Conservation (phyloP, 257 asterid species). For the Fraxinus americana region DNA sequence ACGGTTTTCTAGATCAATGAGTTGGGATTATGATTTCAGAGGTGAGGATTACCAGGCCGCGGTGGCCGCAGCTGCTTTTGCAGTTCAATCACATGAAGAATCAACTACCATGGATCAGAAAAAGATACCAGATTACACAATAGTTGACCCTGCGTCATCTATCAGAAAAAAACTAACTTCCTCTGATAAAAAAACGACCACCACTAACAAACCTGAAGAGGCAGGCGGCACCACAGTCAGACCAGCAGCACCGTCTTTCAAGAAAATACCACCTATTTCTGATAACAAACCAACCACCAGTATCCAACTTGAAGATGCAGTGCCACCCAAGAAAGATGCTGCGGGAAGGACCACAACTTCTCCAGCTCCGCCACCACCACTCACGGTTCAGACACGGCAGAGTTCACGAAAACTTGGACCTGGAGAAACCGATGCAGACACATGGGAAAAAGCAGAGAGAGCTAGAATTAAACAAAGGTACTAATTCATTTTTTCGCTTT, state of each 20-base stretch:
- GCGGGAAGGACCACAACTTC: slow-evolving; percentile 31
- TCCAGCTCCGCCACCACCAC: slow-evolving; percentile 4
- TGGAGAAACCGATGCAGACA: slow-evolving; percentile 17
- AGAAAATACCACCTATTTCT: slow-evolving; percentile 34
- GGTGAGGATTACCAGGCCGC: slow-evolving; percentile 37
- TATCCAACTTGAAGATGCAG: slow-evolving; percentile 19
- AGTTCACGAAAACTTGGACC: not conserved
- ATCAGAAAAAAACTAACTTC: slow-evolving; percentile 35
- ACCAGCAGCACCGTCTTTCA: slow-evolving; percentile 21
- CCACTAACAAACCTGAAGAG: slow-evolving; percentile 20
- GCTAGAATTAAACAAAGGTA: slow-evolving; percentile 25
- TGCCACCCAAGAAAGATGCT: slow-evolving; percentile 12
- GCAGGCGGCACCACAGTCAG: not conserved
- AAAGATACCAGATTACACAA: slow-evolving; percentile 3
- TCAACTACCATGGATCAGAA: slow-evolving; percentile 17
- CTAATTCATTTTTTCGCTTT: not conserved
- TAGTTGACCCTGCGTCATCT: slow-evolving; percentile 22
- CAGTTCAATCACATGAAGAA: slow-evolving; percentile 40
- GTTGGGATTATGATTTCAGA: slow-evolving; percentile 29
- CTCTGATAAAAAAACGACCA: slow-evolving; percentile 17
- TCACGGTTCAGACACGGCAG: slow-evolving; percentile 27
- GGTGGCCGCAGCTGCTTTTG: slow-evolving; percentile 53
- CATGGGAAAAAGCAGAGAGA: slow-evolving; percentile 27
- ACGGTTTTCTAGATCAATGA: slow-evolving; percentile 40
- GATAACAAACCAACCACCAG: slow-evolving; percentile 19